Percentiles rank a stretch among this genome's conserved stretches.
These are phyloP conservation scores for Ganoderma resinaceum DNA, from an alignment of 1,284 basidiomycete species.

Conservation along the genomic window DNA sequence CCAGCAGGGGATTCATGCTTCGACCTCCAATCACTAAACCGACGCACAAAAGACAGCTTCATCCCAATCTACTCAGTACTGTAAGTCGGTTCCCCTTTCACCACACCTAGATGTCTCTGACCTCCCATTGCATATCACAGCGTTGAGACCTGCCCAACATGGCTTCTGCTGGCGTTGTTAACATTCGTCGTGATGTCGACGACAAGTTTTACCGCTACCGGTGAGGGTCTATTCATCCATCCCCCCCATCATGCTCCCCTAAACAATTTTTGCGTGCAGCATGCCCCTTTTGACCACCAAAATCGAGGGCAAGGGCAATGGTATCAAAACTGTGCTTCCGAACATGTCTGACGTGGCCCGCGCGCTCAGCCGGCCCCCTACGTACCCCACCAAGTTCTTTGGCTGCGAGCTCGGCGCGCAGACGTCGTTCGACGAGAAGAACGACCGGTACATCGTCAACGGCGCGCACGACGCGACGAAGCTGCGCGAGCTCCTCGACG, in stretches of 20 bases:
- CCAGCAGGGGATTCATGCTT: constrained; percentile 88
- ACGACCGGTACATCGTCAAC: constrained; percentile 98
- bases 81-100: constrained; percentile 47
- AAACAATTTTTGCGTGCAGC: constrained; percentile 45
- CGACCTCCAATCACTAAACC: constrained; percentile 79
- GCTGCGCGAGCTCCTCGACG: constrained; percentile 95
- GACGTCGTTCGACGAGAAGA: constrained; percentile 95
- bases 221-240: constrained; percentile 46
- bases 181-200: constrained; percentile 99
- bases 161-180: constrained; percentile 83
- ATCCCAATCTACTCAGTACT: constrained; percentile 63
- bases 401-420: constrained; percentile 99
- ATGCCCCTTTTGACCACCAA: constrained; percentile 97
- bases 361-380: constrained; percentile 93
- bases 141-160: constrained; percentile 76
- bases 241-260: constrained; percentile 11
- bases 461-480: constrained; percentile 94
- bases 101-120: background rate
- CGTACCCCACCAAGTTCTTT: constrained; percentile 99
- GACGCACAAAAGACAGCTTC: constrained; percentile 67
- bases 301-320: constrained; percentile 99
- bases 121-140: constrained; percentile 44
- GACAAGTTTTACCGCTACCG: constrained; percentile 92
- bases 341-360: constrained; percentile 99
- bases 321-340: constrained; percentile 98